These are phyloP conservation scores for Penicillium atrosanguineum DNA, from an alignment of 495 filamentous ascomycete genomes.

Conservation along the genomic window DNA sequence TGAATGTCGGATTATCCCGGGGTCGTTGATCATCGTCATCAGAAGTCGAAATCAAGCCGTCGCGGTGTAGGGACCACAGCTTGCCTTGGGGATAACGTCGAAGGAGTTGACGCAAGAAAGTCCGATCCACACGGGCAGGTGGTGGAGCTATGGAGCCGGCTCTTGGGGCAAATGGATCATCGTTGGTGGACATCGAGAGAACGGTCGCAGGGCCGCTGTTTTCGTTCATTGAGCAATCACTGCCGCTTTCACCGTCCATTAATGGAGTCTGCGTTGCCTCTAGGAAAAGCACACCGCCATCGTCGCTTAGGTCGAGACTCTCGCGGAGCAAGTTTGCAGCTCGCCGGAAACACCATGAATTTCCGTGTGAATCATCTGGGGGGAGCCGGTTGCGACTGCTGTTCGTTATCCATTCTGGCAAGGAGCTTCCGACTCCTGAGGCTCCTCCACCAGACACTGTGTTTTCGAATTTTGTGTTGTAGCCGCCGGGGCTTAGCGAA, in stretches of 20 bases:
- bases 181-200: slow-evolving; percentile 36
- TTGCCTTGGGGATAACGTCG: slow-evolving; percentile 61
- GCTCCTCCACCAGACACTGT: slow-evolving; percentile 1
- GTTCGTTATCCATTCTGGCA: slow-evolving; percentile 40
- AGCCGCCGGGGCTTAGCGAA: slow-evolving; percentile 29
- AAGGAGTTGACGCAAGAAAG: slow-evolving; percentile 51
- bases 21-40: slow-evolving; percentile 38
- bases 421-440: slow-evolving; percentile 26
- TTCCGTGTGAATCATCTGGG: slow-evolving; percentile 39
- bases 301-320: slow-evolving; percentile 48
- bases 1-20: slow-evolving; percentile 15
- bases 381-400: slow-evolving; percentile 33
- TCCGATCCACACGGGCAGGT: slow-evolving; percentile 36
- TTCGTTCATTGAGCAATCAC: slow-evolving; percentile 30
- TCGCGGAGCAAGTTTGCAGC: slow-evolving; percentile 58
- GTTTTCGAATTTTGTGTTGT: slow-evolving; percentile 26
- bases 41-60: slow-evolving; percentile 41
- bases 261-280: slow-evolving; percentile 35
- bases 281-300: slow-evolving; percentile 57
- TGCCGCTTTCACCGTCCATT: slow-evolving; percentile 31
- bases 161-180: slow-evolving; percentile 39
- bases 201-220: slow-evolving; percentile 32
- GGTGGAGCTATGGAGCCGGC: slow-evolving; percentile 31
- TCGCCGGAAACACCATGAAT: slow-evolving; percentile 49
- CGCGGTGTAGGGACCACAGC: slow-evolving; percentile 63